Percentiles rank a stretch among this genome's conserved stretches.
phyloP scores from a whole-genome alignment of 805 yeast genomes.

The Pichia gijzeniarum region DNA sequence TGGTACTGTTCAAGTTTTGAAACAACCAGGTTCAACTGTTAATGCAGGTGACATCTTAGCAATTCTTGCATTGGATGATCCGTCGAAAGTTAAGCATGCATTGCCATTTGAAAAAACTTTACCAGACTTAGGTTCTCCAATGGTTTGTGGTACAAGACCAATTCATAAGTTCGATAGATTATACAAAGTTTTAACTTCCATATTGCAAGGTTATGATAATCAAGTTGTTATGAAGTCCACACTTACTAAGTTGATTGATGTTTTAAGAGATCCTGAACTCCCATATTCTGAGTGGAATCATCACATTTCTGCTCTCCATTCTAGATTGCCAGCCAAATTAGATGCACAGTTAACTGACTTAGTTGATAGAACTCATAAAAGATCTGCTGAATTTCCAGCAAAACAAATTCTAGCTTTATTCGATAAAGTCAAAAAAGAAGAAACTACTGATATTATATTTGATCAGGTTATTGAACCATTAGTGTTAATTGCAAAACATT shows the following conservation, averaged over 20 bases:
- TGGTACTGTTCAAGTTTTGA: slow-evolving; percentile 86
- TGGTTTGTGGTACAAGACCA: slow-evolving; percentile 76
- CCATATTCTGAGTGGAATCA: slow-evolving; percentile 92
- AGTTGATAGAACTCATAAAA: slow-evolving; percentile 56
- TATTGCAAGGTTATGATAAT: slow-evolving; percentile 87
- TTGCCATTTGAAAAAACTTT: slow-evolving; percentile 90
- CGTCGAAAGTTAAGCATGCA: slow-evolving; percentile 95
- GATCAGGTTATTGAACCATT: slow-evolving; percentile 65
- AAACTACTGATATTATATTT: slow-evolving; percentile 44
- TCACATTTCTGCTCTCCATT: slow-evolving; percentile 83
- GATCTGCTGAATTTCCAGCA: slow-evolving; percentile 89
- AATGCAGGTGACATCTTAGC: slow-evolving; percentile 97
- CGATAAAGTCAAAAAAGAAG: slow-evolving; percentile 49
- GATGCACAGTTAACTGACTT: slow-evolving; percentile 60
- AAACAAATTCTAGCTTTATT: slow-evolving; percentile 70
- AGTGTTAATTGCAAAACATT: slow-evolving; percentile 60
- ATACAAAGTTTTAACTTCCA: slow-evolving; percentile 61
- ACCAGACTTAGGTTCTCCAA: slow-evolving; percentile 83
- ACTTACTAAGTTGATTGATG: slow-evolving; percentile 61
- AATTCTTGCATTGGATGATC: slow-evolving; percentile 90
- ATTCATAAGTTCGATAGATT: slow-evolving; percentile 62
- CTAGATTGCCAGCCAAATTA: slow-evolving; percentile 75
- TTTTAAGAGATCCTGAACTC: slow-evolving; percentile 70
- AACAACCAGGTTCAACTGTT: slow-evolving; percentile 98
- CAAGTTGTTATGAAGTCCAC: slow-evolving; percentile 90